Conservation (phyloP, 768 basidiomycete species). For the Termitomyces sp. region DNA sequence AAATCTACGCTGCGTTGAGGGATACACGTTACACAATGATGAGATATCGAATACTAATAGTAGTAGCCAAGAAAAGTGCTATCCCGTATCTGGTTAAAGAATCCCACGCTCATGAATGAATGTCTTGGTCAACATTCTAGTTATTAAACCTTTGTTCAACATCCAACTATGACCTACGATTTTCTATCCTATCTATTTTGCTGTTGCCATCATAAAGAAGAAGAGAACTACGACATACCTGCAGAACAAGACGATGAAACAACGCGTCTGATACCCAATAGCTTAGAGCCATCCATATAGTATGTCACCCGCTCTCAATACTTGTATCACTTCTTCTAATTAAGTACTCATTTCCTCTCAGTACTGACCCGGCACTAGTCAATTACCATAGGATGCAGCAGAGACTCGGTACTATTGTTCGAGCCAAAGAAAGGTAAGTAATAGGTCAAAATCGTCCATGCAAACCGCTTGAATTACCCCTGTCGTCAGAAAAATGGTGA, state of each 20-base stretch:
- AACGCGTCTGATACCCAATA: conserved; percentile 29
- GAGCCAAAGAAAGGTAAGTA: conserved; percentile 57
- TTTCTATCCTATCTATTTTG: conserved; percentile 24
- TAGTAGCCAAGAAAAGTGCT: too few relatives aligned
- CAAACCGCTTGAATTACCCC: background rate
- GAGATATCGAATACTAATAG: too few relatives aligned
- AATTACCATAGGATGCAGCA: conserved; percentile 53
- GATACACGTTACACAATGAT: too few relatives aligned
- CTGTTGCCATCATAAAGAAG: conserved; percentile 13
- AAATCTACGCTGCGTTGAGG: too few relatives aligned
- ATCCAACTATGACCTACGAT: conserved; percentile 19
- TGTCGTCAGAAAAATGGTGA: conserved; percentile 62
- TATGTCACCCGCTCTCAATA: conserved; percentile 18
- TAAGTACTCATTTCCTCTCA: conserved; percentile 3
- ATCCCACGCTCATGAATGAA: background rate
- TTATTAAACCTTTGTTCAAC: background rate
- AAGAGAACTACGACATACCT: conserved; percentile 9
- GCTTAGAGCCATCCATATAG: conserved; percentile 19
- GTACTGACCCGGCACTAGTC: conserved; percentile 25
- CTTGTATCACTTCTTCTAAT: background rate
- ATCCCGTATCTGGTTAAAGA: background rate
- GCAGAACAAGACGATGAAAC: conserved; percentile 23
- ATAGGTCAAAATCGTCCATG: background rate
- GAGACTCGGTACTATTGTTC: conserved; percentile 53
- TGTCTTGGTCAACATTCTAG: background rate